Base-by-base conservation (phyloP, 1,139 yeast species). In the Meyerozyma carpophila region DNA sequence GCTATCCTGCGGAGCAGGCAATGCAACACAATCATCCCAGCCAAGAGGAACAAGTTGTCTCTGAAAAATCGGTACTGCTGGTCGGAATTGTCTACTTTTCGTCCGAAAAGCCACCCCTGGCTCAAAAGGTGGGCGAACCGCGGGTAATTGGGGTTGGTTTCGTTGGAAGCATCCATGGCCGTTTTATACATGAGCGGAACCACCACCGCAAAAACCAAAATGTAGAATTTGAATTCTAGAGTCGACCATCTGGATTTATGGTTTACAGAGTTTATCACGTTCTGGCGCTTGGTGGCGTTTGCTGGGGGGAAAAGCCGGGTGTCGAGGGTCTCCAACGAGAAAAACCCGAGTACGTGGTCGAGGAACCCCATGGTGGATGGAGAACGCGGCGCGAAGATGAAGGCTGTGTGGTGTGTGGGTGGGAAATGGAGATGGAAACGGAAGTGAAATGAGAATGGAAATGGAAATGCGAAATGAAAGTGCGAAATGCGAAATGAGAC, bases 51-150 rank as follows among this genome's bases (percentile, higher is more conserved):
- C 52, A 91, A 73, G 59, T 89, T 90, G 56, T 85, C 84, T 54
- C 98, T 75, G 61, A 94, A 90, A 56, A 90, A 88, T 27, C 89
- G 69, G 58, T 93, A 94, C 62, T 94, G 99, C 34, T 73, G 72
- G 59, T 94, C 99, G 4, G 96, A 84, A 59, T 91, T 91, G 60
- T 94, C 97, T 52, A 79, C 94, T 67, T 79, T 84, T 28, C 94
- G 65, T 2, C 91, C 90, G 52, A 82, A 80, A 51, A 87, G 63
- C 96, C 95, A 88, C 2, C 91, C 85, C 8, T 75, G 65, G 38
- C 82, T 74, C 46, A 93, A 69, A 39, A 82, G 65, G 43, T 80
- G 76, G 49, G 76, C 75, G 57, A 77, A 90, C 42, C 70, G 68
- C 16, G 77, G 75, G 57, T 84, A 93, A 57, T 90, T 90, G n/a